phyloP scores from a whole-genome alignment of 352 stramenopile genomes.

The Phytophthora constricta region DNA sequence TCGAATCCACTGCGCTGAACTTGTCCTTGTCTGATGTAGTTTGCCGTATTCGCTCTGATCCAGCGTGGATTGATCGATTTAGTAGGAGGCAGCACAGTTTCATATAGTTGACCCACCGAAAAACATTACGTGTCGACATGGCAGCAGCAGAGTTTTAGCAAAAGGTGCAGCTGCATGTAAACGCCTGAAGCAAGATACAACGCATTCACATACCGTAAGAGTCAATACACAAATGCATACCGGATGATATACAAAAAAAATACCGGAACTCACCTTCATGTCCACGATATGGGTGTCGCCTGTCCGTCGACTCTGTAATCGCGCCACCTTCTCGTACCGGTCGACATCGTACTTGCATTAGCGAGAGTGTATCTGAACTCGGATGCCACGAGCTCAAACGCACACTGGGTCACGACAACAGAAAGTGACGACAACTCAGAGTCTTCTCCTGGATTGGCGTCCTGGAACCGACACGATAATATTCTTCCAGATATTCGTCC shows the following conservation, averaged over 20 bases:
- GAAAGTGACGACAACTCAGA: too few relatives aligned
- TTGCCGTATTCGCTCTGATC: background rate
- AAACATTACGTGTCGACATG: background rate
- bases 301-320: background rate
- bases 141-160: background rate
- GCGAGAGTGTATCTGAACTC: too few relatives aligned
- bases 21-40: background rate
- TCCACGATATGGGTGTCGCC: background rate
- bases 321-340: too few relatives aligned
- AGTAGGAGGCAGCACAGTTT: background rate
- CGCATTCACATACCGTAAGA: background rate
- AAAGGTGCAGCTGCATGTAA: background rate
- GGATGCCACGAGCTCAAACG: too few relatives aligned
- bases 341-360: too few relatives aligned
- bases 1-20: background rate
- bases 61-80: background rate
- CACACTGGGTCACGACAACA: too few relatives aligned
- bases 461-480: too few relatives aligned
- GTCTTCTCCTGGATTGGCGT: too few relatives aligned
- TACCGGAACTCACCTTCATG: background rate
- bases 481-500: conserved; percentile 6
- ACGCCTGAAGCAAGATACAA: background rate
- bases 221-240: background rate
- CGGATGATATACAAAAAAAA: background rate
- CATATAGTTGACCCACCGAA: background rate